Base-by-base conservation (phyloP, 1,284 basidiomycete species). In the Tausonia pullulans region DNA sequence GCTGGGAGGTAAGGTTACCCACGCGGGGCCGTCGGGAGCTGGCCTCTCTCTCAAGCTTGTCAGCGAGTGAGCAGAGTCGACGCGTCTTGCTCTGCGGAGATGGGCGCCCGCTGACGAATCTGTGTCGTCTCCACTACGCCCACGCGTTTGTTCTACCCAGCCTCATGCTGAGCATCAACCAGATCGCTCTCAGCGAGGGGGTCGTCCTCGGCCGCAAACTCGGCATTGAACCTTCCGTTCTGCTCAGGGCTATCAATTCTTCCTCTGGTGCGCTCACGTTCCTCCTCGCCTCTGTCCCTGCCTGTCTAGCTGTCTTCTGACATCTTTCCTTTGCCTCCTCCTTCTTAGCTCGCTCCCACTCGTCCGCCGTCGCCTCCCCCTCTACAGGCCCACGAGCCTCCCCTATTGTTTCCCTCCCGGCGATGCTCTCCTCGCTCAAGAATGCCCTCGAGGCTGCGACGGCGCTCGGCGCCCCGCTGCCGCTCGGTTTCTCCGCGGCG, bases 21-120 rank as follows among this genome's bases (percentile, higher is more conserved):
- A 70, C 14, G 75, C 74, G 63, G 75, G 75, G 14, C 66, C 61
- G 3, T 73, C 70, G 59, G 75, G 74, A 3, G 65, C 71, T 5
- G 74, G 75, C 8, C 70, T 75, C 11, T 73, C 71, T 5, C 73
- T 74, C 49, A 75, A 76, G 66, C 72, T 76, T 3, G 72, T 72
- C 69, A 76, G 75, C 69, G 75, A 75, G 74, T 75, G 49, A 60
- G 73, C n/a, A 6, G 54, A 43, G 6, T 57, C 55, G 44, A 58
- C 40, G 56, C 56, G 40, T 45, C 41, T 43, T n/a, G 8, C 27
- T 27, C 27, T 1, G 27, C 27, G 27, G 27, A 27, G 27, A 27
- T 27, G 27, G 27, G 27, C 27, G 7, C 16, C 54, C 56, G 4
- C 11, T 14, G 13, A 44, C 11, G 43, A 2, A 16, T 13, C 13